Evolutionary conservation across 2,329 filamentous ascomycete genomes (phyloP), one percentile per base, ranked within the genome.

Genomic region (Paecilomyces sp.): DNA sequence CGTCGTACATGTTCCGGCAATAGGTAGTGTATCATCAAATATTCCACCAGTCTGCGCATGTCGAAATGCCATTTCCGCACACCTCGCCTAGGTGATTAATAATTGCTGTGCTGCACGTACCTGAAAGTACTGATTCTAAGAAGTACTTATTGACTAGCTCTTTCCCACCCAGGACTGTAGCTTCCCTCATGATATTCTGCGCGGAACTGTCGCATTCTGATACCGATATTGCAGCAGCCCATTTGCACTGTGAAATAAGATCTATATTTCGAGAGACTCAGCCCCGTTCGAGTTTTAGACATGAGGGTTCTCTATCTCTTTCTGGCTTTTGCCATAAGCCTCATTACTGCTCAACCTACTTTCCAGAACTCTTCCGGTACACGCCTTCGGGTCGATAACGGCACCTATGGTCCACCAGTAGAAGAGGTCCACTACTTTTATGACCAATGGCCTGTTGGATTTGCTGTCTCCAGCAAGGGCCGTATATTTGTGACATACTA

Each of bases 391-490:
- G 70, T 76, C 6, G 78, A 82, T 62, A 77, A 77, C 58, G 79
- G 79, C n/a, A 77, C 75, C 2, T 80, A 79, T 54, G 79, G 79
- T 2, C 79, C 79, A 0, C 63, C 69, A 1, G 67, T 82, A 3
- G 80, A 82, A 62, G 79, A 82, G 62, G 75, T 76, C 41, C 78
- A 82, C 63, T 81, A 80, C 64, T 81, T 74, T 65, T 79, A 79
- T 59, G 74, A 76, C 30, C 75, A 79, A 64, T 79, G 75, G 77
- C 77, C 77, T 1, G 79, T 79, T 24, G 77, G 77, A 4, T 72
- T 80, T 7, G 76, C 77, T 15, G 72, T 78, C 1, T 77, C 76
- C 1, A 76, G 71, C 13, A 70, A 68, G 28, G 76, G 76, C n/a
- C 69, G 77, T 9, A 68, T 79, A 41, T 80, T 80, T 61, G 71